Evolutionary conservation across 2,329 filamentous ascomycete species (phyloP).

Genomic region (Nemania sp.): DNA sequence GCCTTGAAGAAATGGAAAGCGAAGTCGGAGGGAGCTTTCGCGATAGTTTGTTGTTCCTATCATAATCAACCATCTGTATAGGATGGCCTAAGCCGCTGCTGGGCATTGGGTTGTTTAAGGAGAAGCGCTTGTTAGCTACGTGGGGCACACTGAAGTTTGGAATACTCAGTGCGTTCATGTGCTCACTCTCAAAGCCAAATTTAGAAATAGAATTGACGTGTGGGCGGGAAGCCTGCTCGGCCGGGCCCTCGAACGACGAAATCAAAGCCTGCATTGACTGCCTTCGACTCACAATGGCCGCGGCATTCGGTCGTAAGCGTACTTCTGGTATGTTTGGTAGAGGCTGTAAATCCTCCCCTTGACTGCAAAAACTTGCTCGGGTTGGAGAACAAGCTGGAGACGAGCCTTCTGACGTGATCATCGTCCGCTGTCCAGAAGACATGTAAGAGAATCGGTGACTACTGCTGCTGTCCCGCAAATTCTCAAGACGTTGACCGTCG

Average conservation of each 20-base stretch:
- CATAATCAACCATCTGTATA: slow-evolving; percentile 31
- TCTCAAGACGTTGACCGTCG: slow-evolving; percentile 63
- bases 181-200: slow-evolving; percentile 34
- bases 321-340: slow-evolving; percentile 41
- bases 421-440: slow-evolving; percentile 64
- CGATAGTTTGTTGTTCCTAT: slow-evolving; percentile 33
- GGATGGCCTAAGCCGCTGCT: slow-evolving; percentile 26
- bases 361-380: slow-evolving; percentile 54
- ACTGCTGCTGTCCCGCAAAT: slow-evolving; percentile 54
- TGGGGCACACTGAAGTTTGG: slow-evolving; percentile 61
- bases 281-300: slow-evolving; percentile 55
- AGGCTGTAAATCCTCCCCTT: slow-evolving; percentile 40
- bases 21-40: slow-evolving; percentile 52
- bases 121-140: slow-evolving; percentile 51
- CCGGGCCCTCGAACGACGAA: slow-evolving; percentile 48
- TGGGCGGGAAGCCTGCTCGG: slow-evolving; percentile 36
- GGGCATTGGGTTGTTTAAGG: slow-evolving; percentile 39
- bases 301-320: slow-evolving; percentile 56
- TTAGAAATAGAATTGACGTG: slow-evolving; percentile 32
- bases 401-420: slow-evolving; percentile 62
- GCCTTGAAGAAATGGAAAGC: slow-evolving; percentile 54
- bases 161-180: slow-evolving; percentile 39
- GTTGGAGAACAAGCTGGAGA: slow-evolving; percentile 63
- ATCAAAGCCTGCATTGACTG: slow-evolving; percentile 56
- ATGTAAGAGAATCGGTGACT: slow-evolving; percentile 62